These are phyloP conservation scores for Coemansia sp. DNA, from an alignment of 192 early-diverging fungal species.

Conservation along the genomic window DNA sequence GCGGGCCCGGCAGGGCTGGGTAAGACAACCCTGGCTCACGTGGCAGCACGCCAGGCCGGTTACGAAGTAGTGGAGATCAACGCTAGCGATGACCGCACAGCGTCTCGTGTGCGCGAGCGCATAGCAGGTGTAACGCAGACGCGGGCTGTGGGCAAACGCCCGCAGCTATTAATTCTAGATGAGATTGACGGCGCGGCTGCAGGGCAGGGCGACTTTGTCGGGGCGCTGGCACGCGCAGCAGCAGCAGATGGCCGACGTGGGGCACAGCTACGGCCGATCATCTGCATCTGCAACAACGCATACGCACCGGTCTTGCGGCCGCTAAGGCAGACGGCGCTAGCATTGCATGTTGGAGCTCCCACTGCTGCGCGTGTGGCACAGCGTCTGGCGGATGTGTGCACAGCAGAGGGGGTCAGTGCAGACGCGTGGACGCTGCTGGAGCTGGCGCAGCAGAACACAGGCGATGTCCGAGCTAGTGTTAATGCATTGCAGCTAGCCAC, in stretches of 20 bases:
- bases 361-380: conserved; percentile 64
- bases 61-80: conserved; percentile 94
- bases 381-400: conserved; percentile 80
- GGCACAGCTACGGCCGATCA: conserved; percentile 84
- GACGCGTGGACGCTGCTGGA: conserved; percentile 75
- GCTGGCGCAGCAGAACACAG: conserved; percentile 73
- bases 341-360: conserved; percentile 68
- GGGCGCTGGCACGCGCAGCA: conserved; percentile 55
- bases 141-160: conserved; percentile 70
- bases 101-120: conserved; percentile 66
- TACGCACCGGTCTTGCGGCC: conserved; percentile 87
- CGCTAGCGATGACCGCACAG: conserved; percentile 96
- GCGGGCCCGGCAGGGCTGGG: conserved; percentile 92
- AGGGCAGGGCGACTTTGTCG: conserved; percentile 72
- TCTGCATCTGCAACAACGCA: conserved; percentile 98
- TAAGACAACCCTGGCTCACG: conserved; percentile 96
- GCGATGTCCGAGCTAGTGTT: conserved; percentile 86
- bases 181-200: conserved; percentile 91
- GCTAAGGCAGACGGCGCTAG: conserved; percentile 74
- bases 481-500: conserved; percentile 75
- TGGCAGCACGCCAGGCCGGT: conserved; percentile 84
- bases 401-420: conserved; percentile 65
- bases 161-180: conserved; percentile 87
- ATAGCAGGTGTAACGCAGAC: conserved; percentile 76
- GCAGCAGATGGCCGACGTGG: conserved; percentile 14